Conservation (phyloP, 2,329 filamentous ascomycete species). For the Alternaria sp. region DNA sequence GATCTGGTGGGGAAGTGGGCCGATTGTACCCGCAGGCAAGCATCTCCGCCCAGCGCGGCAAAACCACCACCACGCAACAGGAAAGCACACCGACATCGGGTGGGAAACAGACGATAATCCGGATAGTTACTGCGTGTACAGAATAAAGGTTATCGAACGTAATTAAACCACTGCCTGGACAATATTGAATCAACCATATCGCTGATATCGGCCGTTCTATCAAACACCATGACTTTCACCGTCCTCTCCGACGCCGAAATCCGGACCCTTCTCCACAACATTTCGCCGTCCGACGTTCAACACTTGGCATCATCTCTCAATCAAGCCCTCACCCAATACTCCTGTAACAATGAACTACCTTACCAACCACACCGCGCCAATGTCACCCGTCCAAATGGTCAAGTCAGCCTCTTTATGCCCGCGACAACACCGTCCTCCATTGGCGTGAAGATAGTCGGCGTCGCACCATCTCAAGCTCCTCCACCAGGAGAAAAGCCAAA, state of each 20-base stretch:
- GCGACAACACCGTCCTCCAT: conserved; percentile 70
- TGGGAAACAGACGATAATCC: not conserved
- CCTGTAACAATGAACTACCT: conserved; percentile 33
- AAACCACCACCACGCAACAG: not conserved
- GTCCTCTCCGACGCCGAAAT: conserved; percentile 37
- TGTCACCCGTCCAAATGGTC: conserved; percentile 52
- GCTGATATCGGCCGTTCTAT: not conserved
- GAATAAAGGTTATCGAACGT: not conserved
- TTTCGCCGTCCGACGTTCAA: conserved; percentile 29
- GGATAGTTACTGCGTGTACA: not conserved
- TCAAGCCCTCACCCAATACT: conserved; percentile 44
- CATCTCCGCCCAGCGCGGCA: conserved; percentile 1
- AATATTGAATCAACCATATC: not conserved
- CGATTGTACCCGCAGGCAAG: conserved; percentile 4
- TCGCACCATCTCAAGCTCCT: conserved; percentile 51
- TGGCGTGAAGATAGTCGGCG: conserved; percentile 74
- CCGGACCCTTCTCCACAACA: conserved; percentile 45
- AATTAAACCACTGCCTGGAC: not conserved
- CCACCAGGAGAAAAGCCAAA: conserved; percentile 29
- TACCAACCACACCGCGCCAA: conserved; percentile 56
- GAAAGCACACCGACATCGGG: not conserved
- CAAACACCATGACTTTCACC: conserved; percentile 21
- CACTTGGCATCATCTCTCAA: conserved; percentile 14
- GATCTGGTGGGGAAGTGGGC: not conserved
- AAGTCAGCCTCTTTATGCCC: conserved; percentile 77